Percentiles rank a stretch among this genome's conserved stretches.
Conservation (phyloP, 208 protist species). For the Vickermania spadyakhi region DNA sequence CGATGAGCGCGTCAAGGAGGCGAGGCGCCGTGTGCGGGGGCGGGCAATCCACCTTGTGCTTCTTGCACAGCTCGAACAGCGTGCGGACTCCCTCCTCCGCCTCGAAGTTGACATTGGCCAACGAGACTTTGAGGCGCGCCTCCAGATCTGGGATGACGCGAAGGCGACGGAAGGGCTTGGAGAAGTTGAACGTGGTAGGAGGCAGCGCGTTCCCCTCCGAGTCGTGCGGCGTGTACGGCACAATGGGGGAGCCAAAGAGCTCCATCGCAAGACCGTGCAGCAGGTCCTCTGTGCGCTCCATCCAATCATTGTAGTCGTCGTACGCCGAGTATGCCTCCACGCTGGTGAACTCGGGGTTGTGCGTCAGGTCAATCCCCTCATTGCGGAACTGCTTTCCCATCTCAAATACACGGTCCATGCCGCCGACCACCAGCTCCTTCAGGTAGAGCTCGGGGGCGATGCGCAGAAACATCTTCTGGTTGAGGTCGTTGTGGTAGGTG, state of each 20-base stretch:
- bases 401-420: slow-evolving; percentile 99
- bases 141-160: slow-evolving; percentile 95
- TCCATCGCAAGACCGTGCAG: slow-evolving; percentile 92
- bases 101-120: slow-evolving; percentile 68
- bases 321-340: slow-evolving; percentile 99
- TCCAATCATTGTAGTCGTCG: slow-evolving; percentile 99
- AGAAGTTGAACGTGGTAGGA: slow-evolving; percentile 97
- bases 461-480: slow-evolving; percentile 97
- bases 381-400: slow-evolving; percentile 99
- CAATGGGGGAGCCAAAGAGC: slow-evolving; percentile 89
- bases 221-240: slow-evolving; percentile 93
- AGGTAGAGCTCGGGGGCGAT: slow-evolving; percentile 99
- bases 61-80: slow-evolving; percentile 82
- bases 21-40: slow-evolving; percentile 94
- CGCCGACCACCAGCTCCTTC: slow-evolving; percentile 99
- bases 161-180: slow-evolving; percentile 96
- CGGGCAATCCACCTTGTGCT: slow-evolving; percentile 89
- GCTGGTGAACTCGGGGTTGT: slow-evolving; percentile 99
- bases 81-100: slow-evolving; percentile 69
- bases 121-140: slow-evolving; percentile 84
- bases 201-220: slow-evolving; percentile 66
- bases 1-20: slow-evolving; percentile 97
- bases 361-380: slow-evolving; percentile 96
- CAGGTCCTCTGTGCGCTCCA: slow-evolving; percentile 97
- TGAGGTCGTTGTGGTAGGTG: slow-evolving; percentile 99